phyloP scores from a whole-genome alignment of 805 yeast species.

The Suhomyces pyralidae region DNA sequence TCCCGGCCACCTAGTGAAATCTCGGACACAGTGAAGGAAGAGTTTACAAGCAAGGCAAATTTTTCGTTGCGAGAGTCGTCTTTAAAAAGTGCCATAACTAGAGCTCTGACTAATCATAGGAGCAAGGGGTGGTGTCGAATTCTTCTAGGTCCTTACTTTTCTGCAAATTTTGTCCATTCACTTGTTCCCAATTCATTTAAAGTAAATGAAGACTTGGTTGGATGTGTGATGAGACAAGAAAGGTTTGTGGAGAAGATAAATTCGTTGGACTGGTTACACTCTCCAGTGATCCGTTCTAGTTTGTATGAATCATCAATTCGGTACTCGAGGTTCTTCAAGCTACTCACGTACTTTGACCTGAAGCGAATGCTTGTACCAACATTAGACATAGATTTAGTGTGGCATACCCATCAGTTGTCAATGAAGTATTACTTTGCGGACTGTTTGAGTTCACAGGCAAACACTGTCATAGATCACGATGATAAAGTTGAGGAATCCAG shows the following conservation, averaged over 20 bases:
- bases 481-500: conserved; percentile 22
- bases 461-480: conserved; percentile 19
- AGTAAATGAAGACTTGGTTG: conserved; percentile 23
- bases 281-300: conserved; percentile 6
- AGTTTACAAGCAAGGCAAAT: background rate
- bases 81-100: background rate
- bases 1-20: conserved; percentile 3
- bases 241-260: conserved; percentile 20
- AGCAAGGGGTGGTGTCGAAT: background rate
- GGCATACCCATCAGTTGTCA: conserved; percentile 27
- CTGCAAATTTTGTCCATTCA: conserved; percentile 14
- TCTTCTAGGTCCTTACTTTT: conserved; percentile 8
- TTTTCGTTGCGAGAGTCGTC: background rate
- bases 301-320: conserved; percentile 15
- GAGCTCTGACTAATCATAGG: background rate
- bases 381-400: conserved; percentile 24
- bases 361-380: conserved; percentile 19
- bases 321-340: conserved; percentile 16
- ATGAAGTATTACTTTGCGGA: conserved; percentile 13
- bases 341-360: conserved; percentile 2
- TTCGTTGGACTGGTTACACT: conserved; percentile 17
- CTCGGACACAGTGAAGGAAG: conserved; percentile 5
- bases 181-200: conserved; percentile 4
- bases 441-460: conserved; percentile 4
- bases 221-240: conserved; percentile 21